Evolutionary conservation across 2,329 filamentous ascomycete species (phyloP).

Genomic region (Fusarium xyrophilum): DNA sequence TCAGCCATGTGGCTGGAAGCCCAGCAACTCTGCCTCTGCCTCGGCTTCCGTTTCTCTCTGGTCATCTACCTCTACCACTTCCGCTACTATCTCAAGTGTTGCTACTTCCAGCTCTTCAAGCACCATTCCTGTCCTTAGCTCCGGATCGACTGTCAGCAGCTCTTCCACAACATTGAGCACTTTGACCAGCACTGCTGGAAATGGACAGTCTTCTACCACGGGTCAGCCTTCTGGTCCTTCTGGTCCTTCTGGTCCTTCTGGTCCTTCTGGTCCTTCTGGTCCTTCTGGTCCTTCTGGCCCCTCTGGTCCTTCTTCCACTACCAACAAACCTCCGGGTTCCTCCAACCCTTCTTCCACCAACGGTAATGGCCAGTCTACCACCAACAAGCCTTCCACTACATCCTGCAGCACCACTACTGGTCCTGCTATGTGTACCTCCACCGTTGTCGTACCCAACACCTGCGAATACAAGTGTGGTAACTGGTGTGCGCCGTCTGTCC

Average conservation of each 20-base stretch:
- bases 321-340: background rate
- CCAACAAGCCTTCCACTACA: conserved; percentile 26
- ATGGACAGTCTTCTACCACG: conserved; percentile 14
- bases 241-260: background rate
- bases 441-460: conserved; percentile 52
- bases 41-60: conserved; percentile 5
- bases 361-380: conserved; percentile 9
- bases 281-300: background rate
- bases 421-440: conserved; percentile 56
- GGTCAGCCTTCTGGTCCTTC: conserved; percentile 4
- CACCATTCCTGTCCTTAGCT: background rate
- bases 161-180: conserved; percentile 46
- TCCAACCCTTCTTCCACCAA: conserved; percentile 28
- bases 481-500: conserved; percentile 60
- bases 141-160: conserved; percentile 33
- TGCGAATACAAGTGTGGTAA: conserved; percentile 63
- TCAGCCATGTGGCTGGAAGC: conserved; percentile 55
- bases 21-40: conserved; percentile 18
- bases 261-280: background rate
- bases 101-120: background rate
- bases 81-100: conserved; percentile 1
- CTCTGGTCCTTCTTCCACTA: background rate
- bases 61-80: conserved; percentile 20
- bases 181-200: conserved; percentile 44
- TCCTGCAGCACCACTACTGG: conserved; percentile 46